phyloP scores from a whole-genome alignment of 257 asterid species.

The Paraleonurus japonicus region DNA sequence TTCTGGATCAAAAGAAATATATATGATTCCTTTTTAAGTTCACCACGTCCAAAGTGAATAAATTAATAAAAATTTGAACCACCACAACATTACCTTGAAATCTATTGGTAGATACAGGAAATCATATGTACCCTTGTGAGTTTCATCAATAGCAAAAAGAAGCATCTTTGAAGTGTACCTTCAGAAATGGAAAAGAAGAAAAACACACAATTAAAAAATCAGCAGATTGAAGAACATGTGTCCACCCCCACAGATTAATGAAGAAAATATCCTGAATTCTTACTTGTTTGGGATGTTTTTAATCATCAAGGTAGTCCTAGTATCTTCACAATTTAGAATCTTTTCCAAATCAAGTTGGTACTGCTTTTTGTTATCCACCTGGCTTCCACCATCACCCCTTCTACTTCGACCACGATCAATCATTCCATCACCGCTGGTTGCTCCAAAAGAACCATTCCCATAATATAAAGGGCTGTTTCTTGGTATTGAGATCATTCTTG shows the following conservation, averaged over 20 bases:
- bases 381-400: slow-evolving; percentile 64
- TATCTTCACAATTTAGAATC: slow-evolving; percentile 75
- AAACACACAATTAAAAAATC: neutral
- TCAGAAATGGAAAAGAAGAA: slow-evolving; percentile 15
- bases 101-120: slow-evolving; percentile 93
- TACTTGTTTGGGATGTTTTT: slow-evolving; percentile 98
- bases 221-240: neutral
- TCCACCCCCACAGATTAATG: neutral
- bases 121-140: slow-evolving; percentile 84
- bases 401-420: slow-evolving; percentile 72
- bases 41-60: neutral
- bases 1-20: slow-evolving; percentile 51
- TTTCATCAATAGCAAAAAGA: slow-evolving; percentile 83
- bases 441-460: slow-evolving; percentile 75
- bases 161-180: slow-evolving; percentile 99
- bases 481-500: slow-evolving; percentile 61
- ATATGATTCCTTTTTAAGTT: slow-evolving; percentile 14
- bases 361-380: slow-evolving; percentile 69
- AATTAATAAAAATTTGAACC: neutral
- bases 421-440: slow-evolving; percentile 46
- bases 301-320: slow-evolving; percentile 90
- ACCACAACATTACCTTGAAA: slow-evolving; percentile 64
- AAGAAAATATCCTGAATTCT: slow-evolving; percentile 31
- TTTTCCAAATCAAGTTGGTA: slow-evolving; percentile 89
- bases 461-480: slow-evolving; percentile 60